A percentile compares a stretch with the other conserved stretches of the same genome.
Conservation (phyloP, 306 rosid genomes). For the Astragalus glycyphyllos region DNA sequence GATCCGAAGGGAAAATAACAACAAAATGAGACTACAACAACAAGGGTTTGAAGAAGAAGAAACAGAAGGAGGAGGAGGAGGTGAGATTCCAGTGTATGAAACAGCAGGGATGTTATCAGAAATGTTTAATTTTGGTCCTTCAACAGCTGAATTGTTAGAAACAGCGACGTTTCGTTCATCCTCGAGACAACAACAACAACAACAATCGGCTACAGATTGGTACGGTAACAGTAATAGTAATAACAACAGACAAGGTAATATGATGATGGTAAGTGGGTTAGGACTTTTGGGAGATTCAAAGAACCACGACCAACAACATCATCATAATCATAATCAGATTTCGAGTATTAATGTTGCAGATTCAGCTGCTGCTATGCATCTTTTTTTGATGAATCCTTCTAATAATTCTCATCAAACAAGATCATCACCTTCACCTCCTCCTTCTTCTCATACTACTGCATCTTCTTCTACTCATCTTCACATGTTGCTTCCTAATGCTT, state of each 20-base stretch:
- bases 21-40: constrained; percentile 59
- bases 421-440: constrained; percentile 62
- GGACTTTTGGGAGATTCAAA: constrained; percentile 54
- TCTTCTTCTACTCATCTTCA: constrained; percentile 62
- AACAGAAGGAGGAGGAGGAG: constrained; percentile 54
- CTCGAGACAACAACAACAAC: constrained; percentile 44
- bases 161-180: constrained; percentile 47
- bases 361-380: constrained; percentile 98
- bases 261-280: constrained; percentile 41
- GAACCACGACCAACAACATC: constrained; percentile 24
- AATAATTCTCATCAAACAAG: constrained; percentile 43
- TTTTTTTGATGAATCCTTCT: constrained; percentile 84
- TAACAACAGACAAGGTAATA: constrained; percentile 44
- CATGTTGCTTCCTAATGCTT: constrained; percentile 77
- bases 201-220: constrained; percentile 55
- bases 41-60: constrained; percentile 57
- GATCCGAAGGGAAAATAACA: constrained; percentile 75
- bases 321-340: constrained; percentile 50
- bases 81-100: constrained; percentile 69
- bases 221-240: constrained; percentile 50
- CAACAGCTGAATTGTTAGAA: constrained; percentile 61
- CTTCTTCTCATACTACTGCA: neutral
- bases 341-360: constrained; percentile 75
- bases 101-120: constrained; percentile 86
- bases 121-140: constrained; percentile 78